Evolutionary conservation across 495 filamentous ascomycete genomes (phyloP), one percentile per base, ranked within the genome.

Genomic region (Tricharina praecox): DNA sequence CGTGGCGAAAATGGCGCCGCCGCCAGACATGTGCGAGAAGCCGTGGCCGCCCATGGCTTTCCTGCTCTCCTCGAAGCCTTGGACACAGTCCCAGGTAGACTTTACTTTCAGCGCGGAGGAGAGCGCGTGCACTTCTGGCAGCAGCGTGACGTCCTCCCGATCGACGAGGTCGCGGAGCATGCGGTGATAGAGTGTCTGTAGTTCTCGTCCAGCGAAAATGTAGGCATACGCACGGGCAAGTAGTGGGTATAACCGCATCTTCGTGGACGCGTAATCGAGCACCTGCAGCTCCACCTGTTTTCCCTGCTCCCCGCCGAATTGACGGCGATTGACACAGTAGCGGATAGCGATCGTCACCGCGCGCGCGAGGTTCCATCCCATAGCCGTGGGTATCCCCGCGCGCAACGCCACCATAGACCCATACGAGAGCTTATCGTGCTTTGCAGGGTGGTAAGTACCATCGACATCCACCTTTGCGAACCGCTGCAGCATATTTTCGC

Each of bases 201-300:
- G 77, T 15, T 70, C 72, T 26, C 74, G 72, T 42, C 79, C 80
- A 15, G 81, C 80, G 54, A 83, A 82, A 53, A 83, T 81, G 26
- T 79, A 64, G 2, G 79, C 81, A 54, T 80, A 85, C 48, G 80
- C 79, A n/a, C 76, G 70, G 2, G 81, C 81, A 8, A 84, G 62
- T 1, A 84, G 64, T 2, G 81, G 78, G 24, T 83, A 64, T 3
- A 84, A 61, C 13, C 81, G 70, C 48, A 79, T 68, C 58, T 82
- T 78, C n/a, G 83, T 79, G 68, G 78, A 81, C 45, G 77, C 79
- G 61, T 84, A 85, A 59, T 79, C 76, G 28, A 85, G 65, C 0
- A 84, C 79, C 53, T 76, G 77, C 51, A 69, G 80, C 60, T 85
- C 81, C 20, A 45, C 50, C 13, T 47, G 51, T 30, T n/a, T n/a